Evolutionary conservation across 257 asterid genomes (phyloP), one percentile per base, ranked within the genome.

Genomic region (Fraxinus quadrangulata): DNA sequence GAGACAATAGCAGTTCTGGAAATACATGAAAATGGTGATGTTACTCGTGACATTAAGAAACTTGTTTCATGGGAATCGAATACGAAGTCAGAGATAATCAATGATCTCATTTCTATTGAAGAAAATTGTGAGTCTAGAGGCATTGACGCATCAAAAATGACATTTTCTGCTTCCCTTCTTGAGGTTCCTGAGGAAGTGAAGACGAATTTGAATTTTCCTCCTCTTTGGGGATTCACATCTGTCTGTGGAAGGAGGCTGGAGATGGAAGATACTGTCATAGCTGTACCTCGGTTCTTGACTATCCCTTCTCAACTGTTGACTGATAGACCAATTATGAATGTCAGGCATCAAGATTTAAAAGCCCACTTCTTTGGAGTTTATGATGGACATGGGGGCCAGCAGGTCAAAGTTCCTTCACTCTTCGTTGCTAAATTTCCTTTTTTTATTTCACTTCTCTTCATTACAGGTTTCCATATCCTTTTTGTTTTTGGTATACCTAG

Each of bases 321-420:
- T 28, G 92, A 87, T 61, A 75, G 34, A 71, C 81, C 86, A 1
- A 66, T 81, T 80, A 49, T 78, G 63, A 85, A 71, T 75, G 65
- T 88, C 40, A 59, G 49, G 37, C 75, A 79, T 79, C 88, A 87
- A 69, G 86, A 83, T 37, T 72, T 85, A 73, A 83, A 86, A 0
- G 88, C 89, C 65, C 96, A 94, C 83, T 74, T 94, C 1, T 92
- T 82, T 56, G 99, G 96, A 72, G 97, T 94, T 80, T 94, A 86
- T 85, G 99, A 94, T 81, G 99, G 99, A 75, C 99, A 94, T 75
- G 98, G 99, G 65, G 97, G 97, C 79, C 69, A 70, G 63, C 96
- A 94, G 97, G 98, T 94, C 81, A 75, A 68, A 26, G 61, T 23
- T 63, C 75, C 8, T 24, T 21, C 66, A 59, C 34, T 5, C 36